A percentile compares a stretch with the other conserved stretches of the same genome.
phyloP scores from a whole-genome alignment of 2,329 filamentous ascomycete genomes.

The Scedosporium minutisporum region DNA sequence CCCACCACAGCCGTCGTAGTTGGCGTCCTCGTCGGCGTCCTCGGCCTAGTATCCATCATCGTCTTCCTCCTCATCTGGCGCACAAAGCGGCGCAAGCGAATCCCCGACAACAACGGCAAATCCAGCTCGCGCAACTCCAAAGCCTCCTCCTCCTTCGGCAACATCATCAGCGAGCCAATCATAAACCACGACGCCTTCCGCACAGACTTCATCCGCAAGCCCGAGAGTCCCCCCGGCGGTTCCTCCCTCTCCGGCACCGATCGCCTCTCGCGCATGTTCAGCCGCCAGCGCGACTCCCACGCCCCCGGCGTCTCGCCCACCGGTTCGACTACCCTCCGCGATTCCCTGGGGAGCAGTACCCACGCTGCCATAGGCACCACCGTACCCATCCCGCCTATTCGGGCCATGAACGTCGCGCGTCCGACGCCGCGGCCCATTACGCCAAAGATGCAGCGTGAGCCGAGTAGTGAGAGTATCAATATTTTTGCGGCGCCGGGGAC shows the following conservation, averaged over 20 bases:
- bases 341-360: constrained; percentile 7
- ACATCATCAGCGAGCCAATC: constrained; percentile 48
- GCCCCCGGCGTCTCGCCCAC: constrained; percentile 7
- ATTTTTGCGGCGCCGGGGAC: constrained; percentile 41
- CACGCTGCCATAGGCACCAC: constrained; percentile 11
- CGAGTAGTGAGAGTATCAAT: constrained; percentile 40
- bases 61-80: constrained; percentile 29
- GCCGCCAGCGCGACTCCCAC: constrained; percentile 8
- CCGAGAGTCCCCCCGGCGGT: constrained; percentile 4
- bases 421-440: constrained; percentile 16
- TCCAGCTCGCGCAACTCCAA: constrained; percentile 15
- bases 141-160: constrained; percentile 28
- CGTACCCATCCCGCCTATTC: constrained; percentile 24
- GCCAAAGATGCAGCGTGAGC: constrained; percentile 28
- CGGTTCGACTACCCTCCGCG: constrained; percentile 8
- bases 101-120: constrained; percentile 1
- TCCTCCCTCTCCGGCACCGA: constrained; percentile 6
- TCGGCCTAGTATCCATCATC: constrained; percentile 29
- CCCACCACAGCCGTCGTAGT: constrained; percentile 30
- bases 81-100: constrained; percentile 1
- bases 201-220: constrained; percentile 43
- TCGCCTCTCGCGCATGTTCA: constrained; percentile 8
- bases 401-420: constrained; percentile 22
- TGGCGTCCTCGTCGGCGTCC: constrained; percentile 36
- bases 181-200: constrained; percentile 32